Percentiles rank a stretch among this genome's conserved stretches.
These are phyloP conservation scores for Endocarpon pusillum DNA, from an alignment of 495 filamentous ascomycete species.

Conservation along the genomic window DNA sequence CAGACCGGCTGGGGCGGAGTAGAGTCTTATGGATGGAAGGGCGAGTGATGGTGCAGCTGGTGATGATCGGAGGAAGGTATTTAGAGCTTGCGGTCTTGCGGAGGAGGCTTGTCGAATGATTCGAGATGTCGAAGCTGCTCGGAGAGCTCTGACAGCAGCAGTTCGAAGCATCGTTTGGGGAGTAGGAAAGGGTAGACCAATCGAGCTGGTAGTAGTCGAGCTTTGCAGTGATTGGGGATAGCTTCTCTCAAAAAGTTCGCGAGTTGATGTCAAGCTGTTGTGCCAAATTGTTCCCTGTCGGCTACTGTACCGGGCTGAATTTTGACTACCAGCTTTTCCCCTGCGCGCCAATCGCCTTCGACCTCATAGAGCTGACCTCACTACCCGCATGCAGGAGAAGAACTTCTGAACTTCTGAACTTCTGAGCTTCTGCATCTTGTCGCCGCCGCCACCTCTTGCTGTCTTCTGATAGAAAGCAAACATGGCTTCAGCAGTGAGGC, in stretches of 20 bases:
- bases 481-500: no score
- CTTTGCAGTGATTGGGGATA: no score
- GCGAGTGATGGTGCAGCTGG: conserved; percentile 33
- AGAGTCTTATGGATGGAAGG: conserved; percentile 54
- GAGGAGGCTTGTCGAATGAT: conserved; percentile 23
- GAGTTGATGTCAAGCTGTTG: no score
- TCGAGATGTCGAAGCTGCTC: conserved; percentile 39
- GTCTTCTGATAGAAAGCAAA: no score
- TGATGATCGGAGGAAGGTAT: conserved; percentile 33
- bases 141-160: conserved; percentile 50
- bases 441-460: conserved; percentile 24
- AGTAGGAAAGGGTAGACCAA: conserved; percentile 3
- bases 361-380: no score
- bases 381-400: no score
- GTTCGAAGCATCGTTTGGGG: conserved; percentile 65
- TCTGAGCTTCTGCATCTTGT: conserved; percentile 7
- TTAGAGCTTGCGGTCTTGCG: conserved; percentile 6
- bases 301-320: no score
- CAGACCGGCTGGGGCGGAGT: conserved; percentile 66
- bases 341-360: no score
- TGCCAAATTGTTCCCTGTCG: no score
- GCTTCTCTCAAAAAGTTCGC: no score
- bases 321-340: no score
- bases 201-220: conserved; percentile 6
- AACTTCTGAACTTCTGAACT: conserved; percentile 1